Conservation (phyloP, 345 rosid genomes). For the Psidium guajava region DNA sequence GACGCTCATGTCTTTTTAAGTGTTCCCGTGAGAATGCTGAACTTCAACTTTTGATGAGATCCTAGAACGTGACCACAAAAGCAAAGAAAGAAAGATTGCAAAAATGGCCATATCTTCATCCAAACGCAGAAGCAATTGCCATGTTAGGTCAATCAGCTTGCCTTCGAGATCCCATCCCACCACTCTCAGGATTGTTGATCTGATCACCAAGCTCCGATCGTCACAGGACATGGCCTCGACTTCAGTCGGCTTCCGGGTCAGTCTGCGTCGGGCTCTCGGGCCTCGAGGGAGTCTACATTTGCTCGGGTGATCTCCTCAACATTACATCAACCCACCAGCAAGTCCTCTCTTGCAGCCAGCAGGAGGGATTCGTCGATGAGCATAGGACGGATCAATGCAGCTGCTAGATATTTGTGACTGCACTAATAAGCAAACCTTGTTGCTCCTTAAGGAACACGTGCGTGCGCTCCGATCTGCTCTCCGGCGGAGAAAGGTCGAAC, state of each 20-base stretch:
- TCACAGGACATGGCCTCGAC: constrained; percentile 11
- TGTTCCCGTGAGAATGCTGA: not conserved
- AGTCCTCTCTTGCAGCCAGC: constrained; percentile 19
- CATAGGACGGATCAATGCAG: constrained; percentile 43
- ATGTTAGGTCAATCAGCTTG: constrained; percentile 48
- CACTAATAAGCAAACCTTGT: constrained; percentile 37
- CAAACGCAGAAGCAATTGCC: not conserved
- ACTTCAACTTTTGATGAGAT: not conserved
- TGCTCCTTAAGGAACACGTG: constrained; percentile 31
- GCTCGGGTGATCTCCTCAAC: constrained; percentile 39
- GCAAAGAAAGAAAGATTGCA: not conserved
- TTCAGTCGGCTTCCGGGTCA: constrained; percentile 12
- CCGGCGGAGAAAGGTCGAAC: constrained; percentile 40
- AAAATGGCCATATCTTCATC: constrained; percentile 14
- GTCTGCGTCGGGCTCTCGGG: constrained; percentile 21
- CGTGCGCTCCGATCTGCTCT: constrained; percentile 41
- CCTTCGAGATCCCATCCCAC: constrained; percentile 66
- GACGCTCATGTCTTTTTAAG: not conserved
- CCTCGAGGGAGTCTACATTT: constrained; percentile 31
- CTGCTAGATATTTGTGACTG: constrained; percentile 46
- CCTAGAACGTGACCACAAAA: not conserved
- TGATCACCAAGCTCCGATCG: constrained; percentile 32
- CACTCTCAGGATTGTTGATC: constrained; percentile 28
- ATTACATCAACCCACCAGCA: constrained; percentile 42
- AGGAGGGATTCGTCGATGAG: constrained; percentile 20